Percentiles rank a stretch among this genome's conserved stretches.
Conservation (phyloP, 148 eudicot species). For the Silene latifolia region DNA sequence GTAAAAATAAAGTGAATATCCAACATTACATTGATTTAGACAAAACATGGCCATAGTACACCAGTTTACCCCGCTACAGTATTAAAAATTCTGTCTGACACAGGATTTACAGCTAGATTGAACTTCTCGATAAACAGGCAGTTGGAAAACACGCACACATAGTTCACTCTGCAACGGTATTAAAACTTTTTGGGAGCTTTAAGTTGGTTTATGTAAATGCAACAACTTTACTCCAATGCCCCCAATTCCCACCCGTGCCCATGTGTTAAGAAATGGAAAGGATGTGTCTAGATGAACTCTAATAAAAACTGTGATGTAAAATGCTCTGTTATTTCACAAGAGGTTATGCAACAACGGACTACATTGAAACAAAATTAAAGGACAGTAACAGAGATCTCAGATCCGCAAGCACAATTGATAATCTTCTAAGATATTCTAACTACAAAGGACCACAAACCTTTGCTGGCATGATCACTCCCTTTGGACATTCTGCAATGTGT, state of each 20-base stretch:
- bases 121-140: background rate
- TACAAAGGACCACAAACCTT: constrained; percentile 45
- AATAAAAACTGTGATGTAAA: background rate
- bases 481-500: constrained; percentile 71
- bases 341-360: background rate
- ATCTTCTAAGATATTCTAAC: background rate
- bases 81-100: background rate
- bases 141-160: background rate
- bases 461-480: constrained; percentile 63
- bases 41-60: background rate
- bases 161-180: background rate
- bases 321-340: background rate
- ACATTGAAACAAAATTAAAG: background rate
- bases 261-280: background rate
- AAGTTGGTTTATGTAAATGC: background rate
- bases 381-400: background rate
- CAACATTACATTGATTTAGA: background rate
- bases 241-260: background rate
- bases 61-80: background rate
- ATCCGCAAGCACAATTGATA: background rate
- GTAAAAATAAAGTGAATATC: background rate
- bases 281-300: background rate
- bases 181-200: background rate
- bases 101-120: background rate
- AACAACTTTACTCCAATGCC: background rate